Conservation (phyloP, 2,329 filamentous ascomycete genomes). For the Apiospora saccharicola region DNA sequence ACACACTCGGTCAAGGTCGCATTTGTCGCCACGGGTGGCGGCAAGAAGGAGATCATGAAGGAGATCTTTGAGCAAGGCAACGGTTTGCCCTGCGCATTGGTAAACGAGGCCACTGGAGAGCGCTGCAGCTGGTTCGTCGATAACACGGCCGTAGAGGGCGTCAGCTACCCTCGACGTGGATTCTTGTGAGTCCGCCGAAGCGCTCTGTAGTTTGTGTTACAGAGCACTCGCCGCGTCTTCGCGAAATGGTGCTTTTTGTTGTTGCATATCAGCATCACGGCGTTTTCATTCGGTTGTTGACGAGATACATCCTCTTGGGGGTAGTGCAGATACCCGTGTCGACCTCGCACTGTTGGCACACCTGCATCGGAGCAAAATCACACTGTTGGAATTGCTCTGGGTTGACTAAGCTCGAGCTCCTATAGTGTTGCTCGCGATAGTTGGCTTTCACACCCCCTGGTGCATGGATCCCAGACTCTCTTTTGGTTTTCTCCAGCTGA, state of each 20-base stretch:
- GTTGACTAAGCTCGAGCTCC: neutral
- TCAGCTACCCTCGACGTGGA: slow-evolving; percentile 80
- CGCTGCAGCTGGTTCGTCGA: slow-evolving; percentile 97
- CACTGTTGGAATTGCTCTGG: slow-evolving; percentile 3
- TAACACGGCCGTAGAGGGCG: slow-evolving; percentile 82
- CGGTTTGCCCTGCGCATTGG: slow-evolving; percentile 82
- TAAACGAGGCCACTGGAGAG: slow-evolving; percentile 85
- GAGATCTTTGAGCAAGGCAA: slow-evolving; percentile 88
- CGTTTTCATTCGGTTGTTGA: neutral
- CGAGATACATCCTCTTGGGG: neutral
- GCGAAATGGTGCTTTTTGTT: slow-evolving; percentile 3
- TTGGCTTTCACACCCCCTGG: slow-evolving; percentile 1
- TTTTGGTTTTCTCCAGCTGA: slow-evolving; percentile 18
- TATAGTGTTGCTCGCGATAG: neutral
- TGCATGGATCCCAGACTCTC: slow-evolving; percentile 24
- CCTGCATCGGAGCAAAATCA: slow-evolving; percentile 9
- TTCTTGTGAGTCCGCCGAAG: slow-evolving; percentile 53
- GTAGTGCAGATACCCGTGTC: neutral
- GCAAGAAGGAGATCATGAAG: slow-evolving; percentile 92
- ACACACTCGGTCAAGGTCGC: slow-evolving; percentile 85
- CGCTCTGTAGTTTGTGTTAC: slow-evolving; percentile 4
- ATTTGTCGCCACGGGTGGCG: slow-evolving; percentile 88
- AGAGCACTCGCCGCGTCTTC: neutral
- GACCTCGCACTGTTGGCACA: neutral
- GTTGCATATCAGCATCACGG: slow-evolving; percentile 1